Percentiles rank a stretch among this genome's conserved stretches.
Conservation (phyloP, 768 basidiomycete species). For the Inosperma sp. region DNA sequence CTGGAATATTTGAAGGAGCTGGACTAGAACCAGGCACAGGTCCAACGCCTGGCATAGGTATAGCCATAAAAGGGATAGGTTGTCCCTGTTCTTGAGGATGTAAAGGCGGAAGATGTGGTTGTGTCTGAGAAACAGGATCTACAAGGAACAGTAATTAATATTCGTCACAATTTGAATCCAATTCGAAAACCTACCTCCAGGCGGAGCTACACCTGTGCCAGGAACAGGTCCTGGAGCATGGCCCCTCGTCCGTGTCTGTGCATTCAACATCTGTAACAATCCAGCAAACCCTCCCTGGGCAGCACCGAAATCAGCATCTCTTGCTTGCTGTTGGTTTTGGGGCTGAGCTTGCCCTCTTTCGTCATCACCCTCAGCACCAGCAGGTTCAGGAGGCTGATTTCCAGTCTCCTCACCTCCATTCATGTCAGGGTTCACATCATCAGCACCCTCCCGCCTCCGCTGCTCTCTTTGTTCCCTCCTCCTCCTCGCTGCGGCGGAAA, state of each 20-base stretch:
- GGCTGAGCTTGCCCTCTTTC: conserved; percentile 8
- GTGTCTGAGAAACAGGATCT: too few species aligned
- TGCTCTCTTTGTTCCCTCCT: conserved; percentile 21
- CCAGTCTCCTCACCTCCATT: background rate
- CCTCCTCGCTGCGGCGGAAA: too few species aligned
- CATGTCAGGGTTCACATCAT: background rate
- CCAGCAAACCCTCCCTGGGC: background rate
- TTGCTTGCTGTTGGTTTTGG: conserved; percentile 6
- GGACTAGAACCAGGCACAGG: too few species aligned
- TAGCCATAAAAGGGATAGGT: background rate
- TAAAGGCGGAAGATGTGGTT: too few species aligned
- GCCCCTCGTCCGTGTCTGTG: background rate
- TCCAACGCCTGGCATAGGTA: background rate
- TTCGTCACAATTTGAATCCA: conserved; percentile 1
- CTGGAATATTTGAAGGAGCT: too few species aligned
- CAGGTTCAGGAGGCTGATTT: conserved; percentile 6
- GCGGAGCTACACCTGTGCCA: background rate
- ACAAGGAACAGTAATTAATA: too few species aligned
- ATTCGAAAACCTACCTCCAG: too few species aligned
- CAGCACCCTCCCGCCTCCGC: conserved; percentile 6
- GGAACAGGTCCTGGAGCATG: background rate
- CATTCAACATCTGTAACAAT: background rate
- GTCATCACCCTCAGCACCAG: background rate
- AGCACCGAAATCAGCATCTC: background rate
- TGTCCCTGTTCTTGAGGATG: too few species aligned